phyloP scores from a whole-genome alignment of 805 yeast species.

The Yamadazyma nakazawae region DNA sequence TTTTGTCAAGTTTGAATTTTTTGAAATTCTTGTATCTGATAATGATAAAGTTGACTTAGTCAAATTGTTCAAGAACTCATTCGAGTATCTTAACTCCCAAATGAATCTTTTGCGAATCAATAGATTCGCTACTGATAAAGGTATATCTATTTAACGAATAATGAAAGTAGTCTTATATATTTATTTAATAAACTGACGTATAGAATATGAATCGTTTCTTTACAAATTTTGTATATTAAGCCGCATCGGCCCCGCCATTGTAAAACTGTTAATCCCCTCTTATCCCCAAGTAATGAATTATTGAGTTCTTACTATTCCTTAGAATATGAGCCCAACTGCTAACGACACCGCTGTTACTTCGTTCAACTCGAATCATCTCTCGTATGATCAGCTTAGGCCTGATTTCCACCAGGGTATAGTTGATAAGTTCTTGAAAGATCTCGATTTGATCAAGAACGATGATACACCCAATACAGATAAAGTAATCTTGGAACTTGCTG shows the following conservation, averaged over 20 bases:
- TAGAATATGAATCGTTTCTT: too few relatives aligned
- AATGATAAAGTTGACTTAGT: conserved; percentile 22
- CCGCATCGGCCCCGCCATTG: too few relatives aligned
- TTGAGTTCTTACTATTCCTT: too few relatives aligned
- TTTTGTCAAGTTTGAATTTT: conserved; percentile 29
- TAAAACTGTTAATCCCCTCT: too few relatives aligned
- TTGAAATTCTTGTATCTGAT: conserved; percentile 22
- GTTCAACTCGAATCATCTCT: conserved; percentile 49
- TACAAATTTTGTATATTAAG: too few relatives aligned
- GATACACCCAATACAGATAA: conserved; percentile 20
- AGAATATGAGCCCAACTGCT: conserved; percentile 12
- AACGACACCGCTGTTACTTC: conserved; percentile 43
- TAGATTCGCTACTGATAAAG: conserved; percentile 1
- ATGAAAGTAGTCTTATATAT: neutral
- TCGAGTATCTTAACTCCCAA: conserved; percentile 21
- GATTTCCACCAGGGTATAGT: conserved; percentile 43
- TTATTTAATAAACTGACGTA: neutral
- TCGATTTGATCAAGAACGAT: conserved; percentile 24
- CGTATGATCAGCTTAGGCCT: conserved; percentile 54
- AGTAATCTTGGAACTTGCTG: conserved; percentile 49
- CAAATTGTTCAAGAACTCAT: conserved; percentile 21
- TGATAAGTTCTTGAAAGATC: conserved; percentile 36
- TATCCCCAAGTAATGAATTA: too few relatives aligned
- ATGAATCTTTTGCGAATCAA: conserved; percentile 15
- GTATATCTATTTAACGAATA: conserved; percentile 4